phyloP scores from a whole-genome alignment of 768 basidiomycete species.

The Pleurotus cornucopiae region DNA sequence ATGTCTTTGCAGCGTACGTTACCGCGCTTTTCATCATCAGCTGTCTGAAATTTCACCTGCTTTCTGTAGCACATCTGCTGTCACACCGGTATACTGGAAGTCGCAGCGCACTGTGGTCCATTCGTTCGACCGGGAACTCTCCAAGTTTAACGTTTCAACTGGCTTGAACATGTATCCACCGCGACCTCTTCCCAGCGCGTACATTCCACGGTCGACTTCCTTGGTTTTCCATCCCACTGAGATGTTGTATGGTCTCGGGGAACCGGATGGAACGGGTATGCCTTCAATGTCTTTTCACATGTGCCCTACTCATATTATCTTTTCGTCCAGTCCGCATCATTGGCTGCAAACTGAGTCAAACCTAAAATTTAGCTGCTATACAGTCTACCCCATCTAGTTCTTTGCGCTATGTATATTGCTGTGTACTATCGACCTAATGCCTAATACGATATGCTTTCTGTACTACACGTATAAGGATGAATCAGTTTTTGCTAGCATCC shows the following conservation, averaged over 20 bases:
- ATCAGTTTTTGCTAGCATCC: too few species aligned
- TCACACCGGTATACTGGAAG: constrained; percentile 58
- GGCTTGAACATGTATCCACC: constrained; percentile 53
- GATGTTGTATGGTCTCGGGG: constrained; percentile 77
- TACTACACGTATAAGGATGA: too few species aligned
- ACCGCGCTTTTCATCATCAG: neutral
- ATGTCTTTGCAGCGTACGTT: constrained; percentile 82
- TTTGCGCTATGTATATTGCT: too few species aligned
- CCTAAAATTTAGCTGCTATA: too few species aligned
- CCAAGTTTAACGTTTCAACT: constrained; percentile 46
- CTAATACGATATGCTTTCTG: too few species aligned
- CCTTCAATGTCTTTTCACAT: neutral
- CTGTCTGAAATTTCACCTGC: neutral
- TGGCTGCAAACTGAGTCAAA: constrained; percentile 3
- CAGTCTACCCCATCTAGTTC: too few species aligned
- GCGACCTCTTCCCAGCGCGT: constrained; percentile 52
- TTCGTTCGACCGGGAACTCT: constrained; percentile 44
- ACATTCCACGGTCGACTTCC: constrained; percentile 58
- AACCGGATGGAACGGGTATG: constrained; percentile 62
- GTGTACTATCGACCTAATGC: too few species aligned
- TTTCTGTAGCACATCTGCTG: constrained; percentile 49
- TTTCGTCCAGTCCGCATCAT: neutral
- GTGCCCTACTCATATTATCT: neutral
- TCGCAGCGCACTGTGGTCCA: constrained; percentile 62
- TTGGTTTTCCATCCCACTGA: constrained; percentile 82